Evolutionary conservation across 805 yeast species (phyloP).

Genomic region (Myxozyma nipponensis): DNA sequence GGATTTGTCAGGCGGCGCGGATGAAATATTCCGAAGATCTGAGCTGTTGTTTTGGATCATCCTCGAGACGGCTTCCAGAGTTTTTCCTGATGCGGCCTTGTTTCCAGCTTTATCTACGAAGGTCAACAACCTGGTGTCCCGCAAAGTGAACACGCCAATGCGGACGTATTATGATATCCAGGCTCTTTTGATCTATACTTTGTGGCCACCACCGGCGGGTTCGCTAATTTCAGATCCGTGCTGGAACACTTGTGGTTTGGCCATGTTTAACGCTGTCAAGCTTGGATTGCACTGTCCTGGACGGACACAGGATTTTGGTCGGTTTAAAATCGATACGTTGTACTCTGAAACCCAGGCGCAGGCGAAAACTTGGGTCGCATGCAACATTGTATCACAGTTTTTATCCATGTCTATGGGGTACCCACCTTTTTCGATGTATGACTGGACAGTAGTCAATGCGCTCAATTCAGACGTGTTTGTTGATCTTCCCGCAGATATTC

Average conservation of each 20-base stretch:
- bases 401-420: constrained; percentile 92
- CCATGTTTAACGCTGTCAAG: constrained; percentile 86
- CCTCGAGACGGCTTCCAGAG: constrained; percentile 75
- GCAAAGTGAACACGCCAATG: constrained; percentile 34
- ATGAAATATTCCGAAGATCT: constrained; percentile 68
- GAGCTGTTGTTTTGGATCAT: constrained; percentile 94
- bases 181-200: constrained; percentile 79
- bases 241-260: constrained; percentile 93
- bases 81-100: constrained; percentile 43
- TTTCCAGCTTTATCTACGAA: constrained; percentile 13
- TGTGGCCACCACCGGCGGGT: constrained; percentile 96
- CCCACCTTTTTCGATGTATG: constrained; percentile 87
- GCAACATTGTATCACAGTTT: constrained; percentile 84
- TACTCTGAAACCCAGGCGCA: constrained; percentile 59
- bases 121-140: constrained; percentile 24
- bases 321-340: constrained; percentile 41
- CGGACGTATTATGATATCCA: constrained; percentile 93
- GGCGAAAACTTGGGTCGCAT: constrained; percentile 85
- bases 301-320: constrained; percentile 47
- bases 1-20: constrained; percentile 78
- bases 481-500: constrained; percentile 55
- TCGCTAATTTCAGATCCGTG: constrained; percentile 93
- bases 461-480: constrained; percentile 46
- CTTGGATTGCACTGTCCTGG: constrained; percentile 88
- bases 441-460: constrained; percentile 58